Conservation (phyloP, 352 stramenopile species). For the Aphanomyces invadans region DNA sequence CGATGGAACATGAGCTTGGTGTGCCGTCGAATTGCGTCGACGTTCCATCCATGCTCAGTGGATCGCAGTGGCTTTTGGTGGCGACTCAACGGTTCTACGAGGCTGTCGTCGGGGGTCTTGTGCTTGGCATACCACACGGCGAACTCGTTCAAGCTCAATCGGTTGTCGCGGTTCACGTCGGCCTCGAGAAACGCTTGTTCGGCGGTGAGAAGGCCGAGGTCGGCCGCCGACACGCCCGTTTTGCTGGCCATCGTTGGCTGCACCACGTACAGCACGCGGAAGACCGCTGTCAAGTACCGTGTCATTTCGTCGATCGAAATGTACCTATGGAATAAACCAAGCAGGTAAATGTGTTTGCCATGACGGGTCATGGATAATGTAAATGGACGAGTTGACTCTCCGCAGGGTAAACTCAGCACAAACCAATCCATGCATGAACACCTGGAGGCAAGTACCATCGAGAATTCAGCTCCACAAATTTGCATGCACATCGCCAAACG, state of each 20-base stretch:
- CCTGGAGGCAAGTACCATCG: background rate
- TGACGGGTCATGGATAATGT: no score
- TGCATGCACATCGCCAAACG: background rate
- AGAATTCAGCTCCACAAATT: background rate
- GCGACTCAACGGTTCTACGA: no score
- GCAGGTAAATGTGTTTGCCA: background rate
- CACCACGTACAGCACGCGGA: constrained; percentile 29
- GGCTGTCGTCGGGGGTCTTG: no score
- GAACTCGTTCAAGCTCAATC: constrained; percentile 64
- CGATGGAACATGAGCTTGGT: constrained; percentile 25
- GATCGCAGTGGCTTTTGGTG: no score
- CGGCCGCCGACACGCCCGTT: constrained; percentile 16
- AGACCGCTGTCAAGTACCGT: constrained; percentile 30
- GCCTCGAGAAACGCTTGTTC: constrained; percentile 28
- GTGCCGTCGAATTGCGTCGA: background rate
- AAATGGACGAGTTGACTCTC: no score
- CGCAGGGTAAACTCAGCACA: no score
- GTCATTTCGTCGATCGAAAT: constrained; percentile 27
- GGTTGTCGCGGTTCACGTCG: constrained; percentile 22
- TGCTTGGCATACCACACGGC: constrained; percentile 29
- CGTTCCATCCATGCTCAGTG: background rate
- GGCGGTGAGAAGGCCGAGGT: constrained; percentile 22
- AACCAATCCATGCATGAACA: no score
- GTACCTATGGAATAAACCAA: constrained; percentile 8
- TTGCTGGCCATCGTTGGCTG: constrained; percentile 23